Conservation (phyloP, 495 filamentous ascomycete species). For the Durotheca rogersii region DNA sequence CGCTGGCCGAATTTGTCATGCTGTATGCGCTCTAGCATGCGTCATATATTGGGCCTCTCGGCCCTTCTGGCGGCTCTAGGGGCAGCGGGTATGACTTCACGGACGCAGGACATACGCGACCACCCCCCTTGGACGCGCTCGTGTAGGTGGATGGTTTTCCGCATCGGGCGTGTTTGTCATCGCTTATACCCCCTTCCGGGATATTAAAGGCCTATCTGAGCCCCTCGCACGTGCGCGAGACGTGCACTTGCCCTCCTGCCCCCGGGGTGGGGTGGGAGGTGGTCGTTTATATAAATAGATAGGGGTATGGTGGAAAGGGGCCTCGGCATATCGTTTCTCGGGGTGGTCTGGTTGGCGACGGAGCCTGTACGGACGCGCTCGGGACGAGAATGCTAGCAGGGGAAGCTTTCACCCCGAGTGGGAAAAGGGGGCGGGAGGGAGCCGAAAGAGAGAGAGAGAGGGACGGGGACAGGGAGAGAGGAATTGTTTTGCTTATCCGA, state of each 20-base stretch:
- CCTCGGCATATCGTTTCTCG: slow-evolving; percentile 31
- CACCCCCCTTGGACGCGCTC: no score
- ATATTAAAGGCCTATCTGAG: slow-evolving; percentile 20
- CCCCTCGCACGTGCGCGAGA: slow-evolving; percentile 21
- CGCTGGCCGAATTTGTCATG: slow-evolving; percentile 29
- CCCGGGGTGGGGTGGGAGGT: no score
- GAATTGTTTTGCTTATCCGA: no score
- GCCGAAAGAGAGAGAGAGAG: no score
- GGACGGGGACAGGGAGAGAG: no score
- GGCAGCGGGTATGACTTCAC: background rate
- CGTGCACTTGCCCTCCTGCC: no score
- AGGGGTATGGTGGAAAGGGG: slow-evolving; percentile 4
- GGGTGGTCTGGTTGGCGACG: background rate
- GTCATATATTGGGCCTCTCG: slow-evolving; percentile 13
- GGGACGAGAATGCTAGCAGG: no score
- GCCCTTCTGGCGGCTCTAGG: slow-evolving; percentile 16
- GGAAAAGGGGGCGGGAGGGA: no score
- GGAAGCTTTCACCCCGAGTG: no score
- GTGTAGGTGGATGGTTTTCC: slow-evolving; percentile 5
- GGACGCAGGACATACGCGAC: no score
- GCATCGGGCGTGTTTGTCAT: slow-evolving; percentile 22
- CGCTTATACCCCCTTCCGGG: slow-evolving; percentile 15
- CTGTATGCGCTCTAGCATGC: slow-evolving; percentile 1
- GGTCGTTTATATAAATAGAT: slow-evolving; percentile 20
- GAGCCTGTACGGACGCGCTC: slow-evolving; percentile 4